Percentiles rank a stretch among this genome's conserved stretches.
These are phyloP conservation scores for Coemansia sp. DNA, from an alignment of 192 early-diverging fungal genomes.

Conservation along the genomic window DNA sequence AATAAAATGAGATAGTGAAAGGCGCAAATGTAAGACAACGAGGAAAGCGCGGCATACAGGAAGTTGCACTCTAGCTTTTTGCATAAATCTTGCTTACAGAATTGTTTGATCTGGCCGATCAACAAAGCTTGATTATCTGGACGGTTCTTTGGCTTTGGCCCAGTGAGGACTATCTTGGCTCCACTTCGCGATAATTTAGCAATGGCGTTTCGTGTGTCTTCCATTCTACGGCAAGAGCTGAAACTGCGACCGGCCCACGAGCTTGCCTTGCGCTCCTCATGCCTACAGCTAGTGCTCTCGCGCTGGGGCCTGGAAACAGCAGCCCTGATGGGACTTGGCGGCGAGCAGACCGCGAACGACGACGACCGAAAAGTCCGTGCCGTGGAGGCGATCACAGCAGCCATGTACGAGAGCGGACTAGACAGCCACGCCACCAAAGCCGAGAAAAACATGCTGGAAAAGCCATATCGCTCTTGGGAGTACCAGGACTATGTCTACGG, in stretches of 20 bases:
- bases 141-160: neutral
- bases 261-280: conserved; percentile 53
- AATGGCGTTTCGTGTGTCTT: conserved; percentile 44
- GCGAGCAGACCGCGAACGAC: conserved; percentile 38
- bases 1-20: neutral
- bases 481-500: conserved; percentile 46
- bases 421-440: conserved; percentile 34
- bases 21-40: neutral
- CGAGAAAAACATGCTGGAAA: conserved; percentile 54
- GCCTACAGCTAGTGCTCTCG: conserved; percentile 59
- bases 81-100: neutral
- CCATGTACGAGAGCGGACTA: conserved; percentile 49
- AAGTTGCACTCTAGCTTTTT: no score
- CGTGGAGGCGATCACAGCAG: conserved; percentile 45
- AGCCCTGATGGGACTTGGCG: conserved; percentile 44
- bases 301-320: conserved; percentile 64
- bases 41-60: no score
- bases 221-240: conserved; percentile 21
- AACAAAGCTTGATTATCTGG: neutral
- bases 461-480: conserved; percentile 50
- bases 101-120: neutral
- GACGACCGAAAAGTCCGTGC: conserved; percentile 41
- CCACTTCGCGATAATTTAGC: neutral
- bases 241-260: conserved; percentile 42
- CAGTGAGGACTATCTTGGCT: neutral